Evolutionary conservation across 352 stramenopile species (phyloP), one percentile per base, ranked within the genome.

Genomic region (Globisporangium takayamanum): DNA sequence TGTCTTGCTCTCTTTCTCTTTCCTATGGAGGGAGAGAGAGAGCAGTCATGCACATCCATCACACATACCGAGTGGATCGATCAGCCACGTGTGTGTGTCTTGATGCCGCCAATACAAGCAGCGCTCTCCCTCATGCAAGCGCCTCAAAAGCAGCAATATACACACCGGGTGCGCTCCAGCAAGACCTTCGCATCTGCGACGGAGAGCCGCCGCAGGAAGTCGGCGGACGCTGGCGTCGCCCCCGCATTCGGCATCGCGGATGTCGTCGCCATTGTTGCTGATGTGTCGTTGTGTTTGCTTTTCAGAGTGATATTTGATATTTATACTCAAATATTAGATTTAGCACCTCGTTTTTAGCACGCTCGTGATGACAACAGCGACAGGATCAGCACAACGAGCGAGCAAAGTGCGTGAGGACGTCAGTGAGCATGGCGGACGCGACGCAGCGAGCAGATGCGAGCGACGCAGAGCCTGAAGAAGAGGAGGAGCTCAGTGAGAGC

Each of bases 1-100:
- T 25, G 85, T 90, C 70, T 95, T 96, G 55, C 72, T 76, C 62
- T 91, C 82, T 60, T 92, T 94, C 62, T 94, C 84, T 51, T 87
- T 88, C 33, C 83, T 91, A 49, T 0, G 6, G 28, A 45, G 12
- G 7, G 39, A 5, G 12, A 45, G 39, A n/a, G 15, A 2, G 5
- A 8, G 41, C 0, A 47, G 33, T 47, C 15, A 47, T 47, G 41
- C 18, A 47, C 41, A 53, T 28, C 1, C 36, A 22, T 22, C 28
- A 33, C 28, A 5, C 28, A 50, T 2, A 51, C 10, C 22, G 28
- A 22, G 16, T 8, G 30, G 30, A 36, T 36, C 7, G 33, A 39
- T 39, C 33, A 39, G 33, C 33, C 4, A 39, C 33, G 33, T 39
- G 33, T 8, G 6, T 39, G 33, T 39, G 28, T 33, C 28, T 33